Conservation (phyloP, 208 protist genomes). For the Acanthamoeba quina region DNA sequence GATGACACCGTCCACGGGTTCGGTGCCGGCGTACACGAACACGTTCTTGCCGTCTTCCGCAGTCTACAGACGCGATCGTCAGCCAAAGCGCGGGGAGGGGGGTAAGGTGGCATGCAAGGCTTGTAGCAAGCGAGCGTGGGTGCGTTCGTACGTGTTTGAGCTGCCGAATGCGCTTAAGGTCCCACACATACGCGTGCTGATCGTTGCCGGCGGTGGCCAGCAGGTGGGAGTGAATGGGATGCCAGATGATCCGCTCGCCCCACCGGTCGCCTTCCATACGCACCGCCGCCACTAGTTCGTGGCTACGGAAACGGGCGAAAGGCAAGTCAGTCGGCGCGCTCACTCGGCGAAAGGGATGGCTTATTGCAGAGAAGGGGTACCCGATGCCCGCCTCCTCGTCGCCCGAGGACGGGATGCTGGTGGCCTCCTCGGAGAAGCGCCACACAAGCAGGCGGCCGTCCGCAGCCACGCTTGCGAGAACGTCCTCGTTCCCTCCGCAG, state of each 20-base stretch:
- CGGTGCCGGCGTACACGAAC: neutral
- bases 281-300: neutral
- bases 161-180: slow-evolving; percentile 33
- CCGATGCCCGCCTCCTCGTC: neutral
- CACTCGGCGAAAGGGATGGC: neutral
- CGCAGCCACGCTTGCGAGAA: slow-evolving; percentile 50
- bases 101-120: neutral
- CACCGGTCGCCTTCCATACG: neutral
- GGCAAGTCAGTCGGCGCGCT: neutral
- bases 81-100: too few species aligned
- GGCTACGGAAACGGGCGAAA: neutral
- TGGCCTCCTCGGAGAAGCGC: slow-evolving; percentile 9
- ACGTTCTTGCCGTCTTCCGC: slow-evolving; percentile 7
- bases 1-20: neutral
- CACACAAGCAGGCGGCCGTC: slow-evolving; percentile 67
- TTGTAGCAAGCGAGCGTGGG: too few species aligned
- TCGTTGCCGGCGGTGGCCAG: slow-evolving; percentile 48
- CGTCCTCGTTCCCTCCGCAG: neutral
- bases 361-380: neutral
- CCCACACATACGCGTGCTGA: slow-evolving; percentile 36
- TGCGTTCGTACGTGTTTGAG: neutral
- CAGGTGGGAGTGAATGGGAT: slow-evolving; percentile 1
- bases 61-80: neutral
- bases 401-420: neutral
- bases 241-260: slow-evolving; percentile 20